Evolutionary conservation across 75 land plant species (phyloP).

Genomic region (Pseudotsuga menziesii): DNA sequence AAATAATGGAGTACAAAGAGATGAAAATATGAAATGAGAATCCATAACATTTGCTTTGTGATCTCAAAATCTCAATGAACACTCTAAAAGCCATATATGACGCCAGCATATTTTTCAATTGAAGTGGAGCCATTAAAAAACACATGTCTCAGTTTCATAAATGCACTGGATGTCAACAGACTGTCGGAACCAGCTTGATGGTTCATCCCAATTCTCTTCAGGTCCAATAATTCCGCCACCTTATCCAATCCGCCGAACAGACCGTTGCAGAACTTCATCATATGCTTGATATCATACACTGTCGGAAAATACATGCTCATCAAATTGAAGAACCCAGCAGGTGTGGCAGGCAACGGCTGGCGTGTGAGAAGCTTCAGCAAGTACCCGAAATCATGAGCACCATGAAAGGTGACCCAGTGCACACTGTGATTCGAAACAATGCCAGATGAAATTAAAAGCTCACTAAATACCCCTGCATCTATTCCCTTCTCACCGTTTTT

Average conservation of each 20-base stretch:
- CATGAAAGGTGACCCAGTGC: slow-evolving; percentile 62
- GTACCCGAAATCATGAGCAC: slow-evolving; percentile 14
- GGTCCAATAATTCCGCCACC: slow-evolving; percentile 43
- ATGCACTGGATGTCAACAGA: too few species aligned
- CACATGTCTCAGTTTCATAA: too few species aligned
- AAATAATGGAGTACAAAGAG: too few species aligned
- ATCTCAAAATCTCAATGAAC: too few species aligned
- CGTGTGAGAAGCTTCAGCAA: slow-evolving; percentile 33
- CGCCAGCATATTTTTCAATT: too few species aligned
- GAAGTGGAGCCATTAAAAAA: too few species aligned
- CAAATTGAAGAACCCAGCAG: slow-evolving; percentile 39
- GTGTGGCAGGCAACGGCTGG: slow-evolving; percentile 31
- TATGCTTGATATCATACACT: slow-evolving; percentile 52
- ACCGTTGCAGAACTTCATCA: slow-evolving; percentile 10
- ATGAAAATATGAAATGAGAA: too few species aligned
- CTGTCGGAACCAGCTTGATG: too few species aligned
- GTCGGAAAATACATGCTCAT: slow-evolving; percentile 41
- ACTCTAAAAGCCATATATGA: too few species aligned
- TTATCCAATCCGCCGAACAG: slow-evolving; percentile 48
- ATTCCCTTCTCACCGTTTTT: slow-evolving; percentile 37
- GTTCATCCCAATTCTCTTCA: slow-evolving; percentile 24
- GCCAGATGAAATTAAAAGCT: slow-evolving; percentile 2
- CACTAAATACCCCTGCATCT: slow-evolving; percentile 38
- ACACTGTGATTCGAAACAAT: slow-evolving; percentile 39
- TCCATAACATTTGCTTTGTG: too few species aligned